Base-by-base conservation (phyloP, 768 basidiomycete genomes). In the Strobilomyces confusus region DNA sequence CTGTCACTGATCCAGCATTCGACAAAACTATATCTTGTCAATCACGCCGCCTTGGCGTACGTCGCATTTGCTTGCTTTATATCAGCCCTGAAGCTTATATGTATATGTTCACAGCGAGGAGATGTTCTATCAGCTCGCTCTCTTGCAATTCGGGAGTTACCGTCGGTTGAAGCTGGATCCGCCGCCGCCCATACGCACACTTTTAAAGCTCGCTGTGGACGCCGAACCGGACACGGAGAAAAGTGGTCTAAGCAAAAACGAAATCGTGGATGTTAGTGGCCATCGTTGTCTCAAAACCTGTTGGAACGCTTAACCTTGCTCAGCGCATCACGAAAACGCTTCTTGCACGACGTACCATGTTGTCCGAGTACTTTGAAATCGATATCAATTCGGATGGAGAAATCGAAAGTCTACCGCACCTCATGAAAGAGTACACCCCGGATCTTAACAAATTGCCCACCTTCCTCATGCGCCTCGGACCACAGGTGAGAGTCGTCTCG, bases 61-160 rank as follows among this genome's bases (percentile, higher is more conserved):
- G 91, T 80, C 7, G 25, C 15, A 20, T 42, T 47, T 12, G 17
- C 26, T 9, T 46, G 12, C n/a, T 29, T 7, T 19, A 9, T 46
- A 44, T 26, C 14, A 42, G 11, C 41, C 11, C 41, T 7, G 54
- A 12, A 15, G 49, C 54, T 22, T 20, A 49, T 36, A 1, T 11
- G 22, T 20, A 23, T 32, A 23, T 32, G 1, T 37, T 19, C 15
- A 9, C 52, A 97, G 94, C 1, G 93, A 97, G 63, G 93, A 97
- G 60, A 76, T 97, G 32, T 95, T 98, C 68, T 98, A 97, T 70
- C 97, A 99, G 64, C 79, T 99, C 8, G 92, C 83, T 2, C 71
- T 98, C 25, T 78, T 91, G 17, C 95, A 98, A 67, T 99, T 99
- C 63, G 92, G 94, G 2, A 80, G 89, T 56, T 81, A 89, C 57